Base-by-base conservation (phyloP, 1,139 yeast species). In the Debaryomycetaceae sp. region DNA sequence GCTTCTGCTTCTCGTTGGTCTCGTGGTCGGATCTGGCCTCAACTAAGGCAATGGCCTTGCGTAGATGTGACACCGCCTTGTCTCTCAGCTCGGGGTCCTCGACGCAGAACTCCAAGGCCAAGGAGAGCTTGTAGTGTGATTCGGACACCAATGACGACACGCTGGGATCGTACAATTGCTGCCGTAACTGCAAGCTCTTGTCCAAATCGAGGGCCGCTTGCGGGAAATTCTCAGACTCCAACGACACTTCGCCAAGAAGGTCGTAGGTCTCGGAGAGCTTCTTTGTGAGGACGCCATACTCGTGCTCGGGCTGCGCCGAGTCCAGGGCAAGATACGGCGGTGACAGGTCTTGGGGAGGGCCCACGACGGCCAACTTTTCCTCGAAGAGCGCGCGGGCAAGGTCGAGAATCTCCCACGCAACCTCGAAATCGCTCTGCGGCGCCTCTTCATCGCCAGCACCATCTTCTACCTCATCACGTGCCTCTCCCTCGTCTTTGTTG, bases 341-440 rank as follows among this genome's bases (percentile, higher is more conserved):
- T 6, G 41, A 40, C 13, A 50, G 38, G 4, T 17, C 18, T 12
- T 37, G 31, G 17, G 40, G 25, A 12, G 24, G 10, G 13, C 37
- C 41, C n/a, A 37, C 37, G 34, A 65, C 51, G 20, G 61, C 56
- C 13, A 27, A 18, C 15, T 27, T 11, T 18, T 23, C 12, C 40
- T 76, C 78, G 42, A 75, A 82, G 23, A 83, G 53, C 1, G 81
- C 65, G 43, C 96, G 68, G 1, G 94, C 71, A 28, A 83, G 61
- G 48, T 88, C 96, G 23, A 85, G 63, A 14, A 85, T 75, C 37
- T 82, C 91, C 95, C 95, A 86, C 0, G 95, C 94, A 16, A 79
- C 70, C 49, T 83, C 94, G 49, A 88, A 82, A 49, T 86, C 96
- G 21, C 76, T 67, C 14, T 42, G 49, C 3, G 48, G 54, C 2